Evolutionary conservation across 768 basidiomycete genomes (phyloP), one percentile per base, ranked within the genome.

Genomic region (Arthromyces matolae): DNA sequence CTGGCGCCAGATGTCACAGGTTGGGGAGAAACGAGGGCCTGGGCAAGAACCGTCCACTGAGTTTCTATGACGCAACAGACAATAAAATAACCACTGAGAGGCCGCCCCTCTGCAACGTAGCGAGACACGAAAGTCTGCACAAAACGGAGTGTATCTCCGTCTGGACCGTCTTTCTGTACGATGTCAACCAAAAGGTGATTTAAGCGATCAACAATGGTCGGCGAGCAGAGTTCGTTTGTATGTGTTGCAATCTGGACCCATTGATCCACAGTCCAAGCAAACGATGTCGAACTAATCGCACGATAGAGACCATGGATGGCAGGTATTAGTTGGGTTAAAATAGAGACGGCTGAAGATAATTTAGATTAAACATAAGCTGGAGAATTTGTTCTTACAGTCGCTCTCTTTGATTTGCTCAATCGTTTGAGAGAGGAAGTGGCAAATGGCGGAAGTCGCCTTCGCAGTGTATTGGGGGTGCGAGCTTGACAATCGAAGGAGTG

Each of bases 51-150:
- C 5, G 89, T 92, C 85, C 89, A 91, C 57, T 87, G 79, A 33
- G 83, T 84, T 64, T 93, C 89, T 56, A 89, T 79, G 37, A 89
- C 81, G 60, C 91, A 93, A 64, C 91, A 93, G n/a, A 92, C 81
- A 45, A 89, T 76, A 56, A 93, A 93, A 61, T 91, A 90, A 8
- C 91, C 89, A 45, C 84, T 90, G 13, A 93, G 70, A 10, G 92
- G 91, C 5, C 91, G 77, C 8, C 84, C 87, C 47, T 77, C 78
- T 8, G 79, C 71, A 14, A 87, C 78, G 65, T 89, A 97, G 44
- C 86, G 84, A 23, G 82, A 77, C 12, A 89, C 71, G 57, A 91
- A 82, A 2, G 83, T 81, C 55, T 83, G 81, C 18, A 84, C 73
- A 60, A 80, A 86, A 46, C 71, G 70, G 31, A 83, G 64, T 5